These are phyloP conservation scores for Fusarium acutatum DNA, from an alignment of 2,329 filamentous ascomycete species.

Conservation along the genomic window DNA sequence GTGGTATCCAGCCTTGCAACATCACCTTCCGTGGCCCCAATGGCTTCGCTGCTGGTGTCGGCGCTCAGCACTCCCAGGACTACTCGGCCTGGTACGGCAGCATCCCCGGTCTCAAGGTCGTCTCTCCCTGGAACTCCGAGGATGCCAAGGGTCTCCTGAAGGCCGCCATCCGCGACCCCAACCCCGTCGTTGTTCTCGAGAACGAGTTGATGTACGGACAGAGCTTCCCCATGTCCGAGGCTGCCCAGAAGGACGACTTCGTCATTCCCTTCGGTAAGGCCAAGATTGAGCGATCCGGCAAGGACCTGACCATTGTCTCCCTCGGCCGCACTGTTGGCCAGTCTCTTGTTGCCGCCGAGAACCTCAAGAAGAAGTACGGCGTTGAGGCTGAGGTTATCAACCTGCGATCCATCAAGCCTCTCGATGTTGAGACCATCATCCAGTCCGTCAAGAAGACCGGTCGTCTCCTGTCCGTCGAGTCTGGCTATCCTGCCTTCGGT, in stretches of 20 bases:
- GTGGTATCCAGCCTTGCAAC: slow-evolving; percentile 99
- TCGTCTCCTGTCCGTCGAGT: slow-evolving; percentile 90
- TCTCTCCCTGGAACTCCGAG: slow-evolving; percentile 94
- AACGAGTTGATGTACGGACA: slow-evolving; percentile 94
- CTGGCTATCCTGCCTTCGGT: slow-evolving; percentile 94
- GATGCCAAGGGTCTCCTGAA: slow-evolving; percentile 98
- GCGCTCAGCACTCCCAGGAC: slow-evolving; percentile 97
- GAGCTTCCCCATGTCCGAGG: slow-evolving; percentile 96
- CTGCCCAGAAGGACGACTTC: slow-evolving; percentile 94
- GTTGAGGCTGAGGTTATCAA: slow-evolving; percentile 97
- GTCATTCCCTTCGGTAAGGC: slow-evolving; percentile 98
- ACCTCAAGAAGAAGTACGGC: slow-evolving; percentile 95
- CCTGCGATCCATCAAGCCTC: slow-evolving; percentile 94
- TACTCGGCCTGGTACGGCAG: slow-evolving; percentile 99
- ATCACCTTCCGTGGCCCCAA: slow-evolving; percentile 99
- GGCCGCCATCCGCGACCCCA: slow-evolving; percentile 97
- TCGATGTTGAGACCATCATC: slow-evolving; percentile 94
- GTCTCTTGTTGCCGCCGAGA: slow-evolving; percentile 85
- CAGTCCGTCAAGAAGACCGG: slow-evolving; percentile 99
- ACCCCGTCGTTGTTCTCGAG: slow-evolving; percentile 91
- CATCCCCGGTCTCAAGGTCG: slow-evolving; percentile 97
- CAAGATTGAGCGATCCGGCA: slow-evolving; percentile 96
- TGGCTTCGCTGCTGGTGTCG: slow-evolving; percentile 95
- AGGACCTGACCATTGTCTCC: slow-evolving; percentile 94
- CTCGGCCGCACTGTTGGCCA: slow-evolving; percentile 96